A percentile compares a stretch with the other conserved stretches of the same genome.
Evolutionary conservation across 2,329 filamentous ascomycete genomes (phyloP).

Genomic region (Incumbomyces delicatus): DNA sequence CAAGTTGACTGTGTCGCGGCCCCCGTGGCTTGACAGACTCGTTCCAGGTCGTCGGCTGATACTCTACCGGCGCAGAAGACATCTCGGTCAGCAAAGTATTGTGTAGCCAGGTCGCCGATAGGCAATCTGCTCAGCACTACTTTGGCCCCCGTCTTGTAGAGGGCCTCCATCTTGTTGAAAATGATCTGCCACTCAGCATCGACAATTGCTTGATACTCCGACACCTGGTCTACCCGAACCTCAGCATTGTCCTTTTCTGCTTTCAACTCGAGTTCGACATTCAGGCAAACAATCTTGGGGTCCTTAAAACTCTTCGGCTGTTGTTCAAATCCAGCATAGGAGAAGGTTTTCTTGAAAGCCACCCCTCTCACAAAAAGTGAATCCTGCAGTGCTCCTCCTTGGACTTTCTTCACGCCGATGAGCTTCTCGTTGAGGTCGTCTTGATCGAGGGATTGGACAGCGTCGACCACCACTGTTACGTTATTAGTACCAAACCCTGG

Average conservation of each 20-base stretch:
- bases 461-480: slow-evolving; percentile 85
- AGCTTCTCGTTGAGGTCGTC: slow-evolving; percentile 95
- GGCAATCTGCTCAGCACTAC: slow-evolving; percentile 94
- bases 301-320: slow-evolving; percentile 92
- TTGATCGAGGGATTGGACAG: slow-evolving; percentile 89
- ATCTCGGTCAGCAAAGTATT: slow-evolving; percentile 90
- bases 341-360: slow-evolving; percentile 99
- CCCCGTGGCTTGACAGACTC: slow-evolving; percentile 88
- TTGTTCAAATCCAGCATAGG: slow-evolving; percentile 97
- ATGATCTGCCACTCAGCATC: slow-evolving; percentile 99
- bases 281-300: slow-evolving; percentile 93
- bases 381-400: slow-evolving; percentile 88
- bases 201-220: slow-evolving; percentile 98
- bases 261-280: slow-evolving; percentile 96
- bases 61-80: slow-evolving; percentile 97
- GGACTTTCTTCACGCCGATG: slow-evolving; percentile 97
- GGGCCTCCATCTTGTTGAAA: slow-evolving; percentile 95
- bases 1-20: slow-evolving; percentile 90
- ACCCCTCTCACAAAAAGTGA: slow-evolving; percentile 96
- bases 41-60: slow-evolving; percentile 82
- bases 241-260: slow-evolving; percentile 99
- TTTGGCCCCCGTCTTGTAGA: slow-evolving; percentile 90
- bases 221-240: slow-evolving; percentile 94
- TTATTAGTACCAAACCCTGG: slow-evolving; percentile 12
- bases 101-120: slow-evolving; percentile 93